These are phyloP conservation scores for Amaranthus tricolor DNA, from an alignment of 179 eudicot species.

Conservation along the genomic window DNA sequence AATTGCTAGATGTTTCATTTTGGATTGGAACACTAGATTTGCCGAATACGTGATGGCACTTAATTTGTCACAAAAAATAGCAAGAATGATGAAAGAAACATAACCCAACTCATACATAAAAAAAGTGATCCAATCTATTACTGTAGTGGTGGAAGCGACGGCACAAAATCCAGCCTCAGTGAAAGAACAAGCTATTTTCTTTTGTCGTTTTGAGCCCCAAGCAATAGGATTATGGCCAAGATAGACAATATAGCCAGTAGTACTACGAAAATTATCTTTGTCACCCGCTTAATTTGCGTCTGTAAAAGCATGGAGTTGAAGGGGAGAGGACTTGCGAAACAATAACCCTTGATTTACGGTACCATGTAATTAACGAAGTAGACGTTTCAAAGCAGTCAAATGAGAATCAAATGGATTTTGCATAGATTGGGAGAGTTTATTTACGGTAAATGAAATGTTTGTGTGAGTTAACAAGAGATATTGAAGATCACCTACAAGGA, in stretches of 20 bases:
- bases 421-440: not conserved
- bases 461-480: not conserved
- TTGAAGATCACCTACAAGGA: not conserved
- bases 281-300: not conserved
- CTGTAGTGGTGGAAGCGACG: not conserved
- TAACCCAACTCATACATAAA: not conserved
- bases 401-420: not conserved
- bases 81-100: not conserved
- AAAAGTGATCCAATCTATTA: not conserved
- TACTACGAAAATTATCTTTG: not conserved
- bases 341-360: not conserved
- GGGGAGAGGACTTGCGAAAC: not conserved
- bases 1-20: not conserved
- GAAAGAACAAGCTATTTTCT: not conserved
- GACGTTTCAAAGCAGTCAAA: slow-evolving; percentile 4
- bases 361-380: slow-evolving; percentile 5
- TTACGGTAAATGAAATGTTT: not conserved
- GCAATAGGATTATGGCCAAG: slow-evolving; percentile 12
- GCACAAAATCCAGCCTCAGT: not conserved
- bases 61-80: not conserved
- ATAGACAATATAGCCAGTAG: slow-evolving; percentile 6
- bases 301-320: not conserved
- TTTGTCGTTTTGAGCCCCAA: slow-evolving; percentile 1
- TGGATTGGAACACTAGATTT: not conserved
- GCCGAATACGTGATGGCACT: not conserved